These are phyloP conservation scores for Cladobotryum protrusum DNA, from an alignment of 2,329 filamentous ascomycete genomes.

Conservation along the genomic window DNA sequence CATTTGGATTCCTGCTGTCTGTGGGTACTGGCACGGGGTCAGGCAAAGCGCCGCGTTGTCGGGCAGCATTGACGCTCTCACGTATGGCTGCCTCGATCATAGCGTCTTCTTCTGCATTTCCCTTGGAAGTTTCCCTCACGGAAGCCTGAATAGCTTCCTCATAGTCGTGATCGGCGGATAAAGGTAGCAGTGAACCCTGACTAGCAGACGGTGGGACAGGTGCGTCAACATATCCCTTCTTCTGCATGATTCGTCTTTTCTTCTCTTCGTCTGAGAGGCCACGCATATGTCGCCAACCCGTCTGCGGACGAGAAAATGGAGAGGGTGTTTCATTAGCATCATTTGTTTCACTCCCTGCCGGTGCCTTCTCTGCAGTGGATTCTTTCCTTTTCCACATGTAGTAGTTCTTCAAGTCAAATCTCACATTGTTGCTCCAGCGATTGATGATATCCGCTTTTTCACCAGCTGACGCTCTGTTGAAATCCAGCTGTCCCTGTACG, in stretches of 20 bases:
- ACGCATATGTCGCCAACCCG: constrained; percentile 45
- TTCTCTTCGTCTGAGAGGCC: constrained; percentile 45
- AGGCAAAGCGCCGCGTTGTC: constrained; percentile 21
- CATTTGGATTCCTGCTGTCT: constrained; percentile 22
- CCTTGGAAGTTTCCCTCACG: constrained; percentile 63
- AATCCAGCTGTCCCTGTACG: constrained; percentile 66
- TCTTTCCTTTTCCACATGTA: constrained; percentile 47
- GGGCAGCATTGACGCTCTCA: constrained; percentile 58
- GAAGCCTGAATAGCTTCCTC: constrained; percentile 66
- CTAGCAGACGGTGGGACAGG: constrained; percentile 9
- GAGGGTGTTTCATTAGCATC: constrained; percentile 9
- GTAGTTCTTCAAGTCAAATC: constrained; percentile 55
- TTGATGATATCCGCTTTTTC: constrained; percentile 60
- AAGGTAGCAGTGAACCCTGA: constrained; percentile 11
- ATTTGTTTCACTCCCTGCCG: constrained; percentile 15
- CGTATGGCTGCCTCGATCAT: constrained; percentile 68
- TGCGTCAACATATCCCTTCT: constrained; percentile 20
- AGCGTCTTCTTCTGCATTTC: constrained; percentile 63
- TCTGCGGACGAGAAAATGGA: constrained; percentile 26
- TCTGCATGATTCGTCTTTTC: constrained; percentile 42
- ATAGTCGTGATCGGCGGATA: constrained; percentile 50
- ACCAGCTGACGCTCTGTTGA: constrained; percentile 43
- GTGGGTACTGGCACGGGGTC: constrained; percentile 16
- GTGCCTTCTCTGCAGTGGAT: constrained; percentile 30
- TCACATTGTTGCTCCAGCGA: constrained; percentile 55